Percentiles rank a stretch among this genome's conserved stretches.
phyloP scores from a whole-genome alignment of 2,329 filamentous ascomycete genomes.

The Xylariales sp. region DNA sequence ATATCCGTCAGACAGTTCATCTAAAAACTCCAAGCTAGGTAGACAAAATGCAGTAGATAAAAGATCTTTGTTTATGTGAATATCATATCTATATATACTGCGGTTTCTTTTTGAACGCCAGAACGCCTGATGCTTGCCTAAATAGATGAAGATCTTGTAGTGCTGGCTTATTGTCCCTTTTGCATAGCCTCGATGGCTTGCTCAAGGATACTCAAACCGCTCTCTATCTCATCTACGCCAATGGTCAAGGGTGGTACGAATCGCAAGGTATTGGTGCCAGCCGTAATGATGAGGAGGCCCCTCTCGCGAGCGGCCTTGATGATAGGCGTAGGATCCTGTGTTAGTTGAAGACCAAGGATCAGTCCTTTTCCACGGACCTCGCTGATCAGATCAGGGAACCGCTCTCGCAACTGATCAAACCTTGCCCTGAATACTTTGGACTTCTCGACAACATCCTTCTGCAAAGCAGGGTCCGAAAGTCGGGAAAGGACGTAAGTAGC shows the following conservation, averaged over 20 bases:
- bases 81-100: no score
- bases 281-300: slow-evolving; percentile 86
- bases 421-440: slow-evolving; percentile 42
- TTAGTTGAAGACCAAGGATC: slow-evolving; percentile 82
- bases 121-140: slow-evolving; percentile 3
- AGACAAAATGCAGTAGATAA: no score
- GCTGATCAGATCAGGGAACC: slow-evolving; percentile 64
- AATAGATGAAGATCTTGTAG: slow-evolving; percentile 1
- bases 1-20: no score
- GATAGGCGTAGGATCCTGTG: slow-evolving; percentile 65
- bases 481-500: slow-evolving; percentile 82
- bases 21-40: no score
- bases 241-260: slow-evolving; percentile 89
- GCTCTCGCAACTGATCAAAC: slow-evolving; percentile 41
- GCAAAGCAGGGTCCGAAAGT: slow-evolving; percentile 67
- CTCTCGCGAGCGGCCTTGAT: slow-evolving; percentile 83
- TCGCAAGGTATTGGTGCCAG: slow-evolving; percentile 84
- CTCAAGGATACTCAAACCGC: slow-evolving; percentile 72
- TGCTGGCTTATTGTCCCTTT: neutral
- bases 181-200: slow-evolving; percentile 51
- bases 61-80: no score
- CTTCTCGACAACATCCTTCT: slow-evolving; percentile 66
- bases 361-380: slow-evolving; percentile 82
- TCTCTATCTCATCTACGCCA: slow-evolving; percentile 72
- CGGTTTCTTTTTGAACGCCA: slow-evolving; percentile 10